A percentile compares a stretch with the other conserved stretches of the same genome.
Conservation (phyloP, 2,329 filamentous ascomycete genomes). For the Botrytis sinoallii region DNA sequence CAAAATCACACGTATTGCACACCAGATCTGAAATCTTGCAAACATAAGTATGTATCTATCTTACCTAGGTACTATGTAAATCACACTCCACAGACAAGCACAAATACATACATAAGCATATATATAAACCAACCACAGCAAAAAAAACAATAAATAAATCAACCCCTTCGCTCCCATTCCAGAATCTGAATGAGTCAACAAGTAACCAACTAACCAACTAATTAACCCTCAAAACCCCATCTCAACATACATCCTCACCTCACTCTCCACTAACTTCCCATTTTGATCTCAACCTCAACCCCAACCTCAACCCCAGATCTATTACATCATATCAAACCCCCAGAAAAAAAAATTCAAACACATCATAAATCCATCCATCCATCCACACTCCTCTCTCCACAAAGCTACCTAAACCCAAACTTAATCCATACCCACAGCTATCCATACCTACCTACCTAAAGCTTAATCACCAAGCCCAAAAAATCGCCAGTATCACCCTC, state of each 20-base stretch:
- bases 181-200: accelerated
- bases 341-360: no score
- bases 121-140: not conserved
- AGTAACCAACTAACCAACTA: not conserved
- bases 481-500: no score
- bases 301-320: no score
- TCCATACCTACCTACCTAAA: no score
- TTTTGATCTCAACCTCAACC: no score
- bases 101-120: not conserved
- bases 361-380: no score
- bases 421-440: no score
- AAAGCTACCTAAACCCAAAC: not conserved
- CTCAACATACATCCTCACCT: not conserved
- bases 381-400: not conserved
- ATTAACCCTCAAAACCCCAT: not conserved
- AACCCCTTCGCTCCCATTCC: not conserved
- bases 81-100: not conserved
- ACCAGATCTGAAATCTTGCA: not conserved
- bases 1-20: not conserved
- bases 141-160: not conserved
- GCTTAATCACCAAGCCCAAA: no score
- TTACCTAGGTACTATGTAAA: not conserved
- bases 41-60: not conserved
- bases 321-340: no score
- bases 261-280: no score